phyloP scores from a whole-genome alignment of 2,329 filamentous ascomycete species.

The Fusarium odoratissimum region DNA sequence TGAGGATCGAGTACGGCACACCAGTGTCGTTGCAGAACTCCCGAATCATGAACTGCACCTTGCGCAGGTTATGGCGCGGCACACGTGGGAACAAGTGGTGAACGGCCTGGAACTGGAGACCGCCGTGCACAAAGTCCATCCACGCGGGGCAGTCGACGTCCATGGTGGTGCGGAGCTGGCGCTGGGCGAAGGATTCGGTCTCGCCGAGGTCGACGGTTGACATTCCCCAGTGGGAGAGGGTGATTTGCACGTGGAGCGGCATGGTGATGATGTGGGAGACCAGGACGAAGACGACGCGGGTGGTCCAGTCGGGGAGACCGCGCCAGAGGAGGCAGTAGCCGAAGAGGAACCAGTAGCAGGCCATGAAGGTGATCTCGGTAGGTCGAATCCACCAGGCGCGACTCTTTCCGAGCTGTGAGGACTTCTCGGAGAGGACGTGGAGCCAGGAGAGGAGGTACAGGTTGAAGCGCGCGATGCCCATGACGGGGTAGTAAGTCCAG shows the following conservation, averaged over 20 bases:
- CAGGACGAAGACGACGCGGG: constrained; percentile 70
- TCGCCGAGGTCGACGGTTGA: constrained; percentile 72
- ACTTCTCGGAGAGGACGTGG: constrained; percentile 68
- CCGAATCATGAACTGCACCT: constrained; percentile 68
- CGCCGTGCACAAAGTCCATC: constrained; percentile 79
- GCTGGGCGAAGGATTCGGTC: constrained; percentile 74
- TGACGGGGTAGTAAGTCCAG: constrained; percentile 76
- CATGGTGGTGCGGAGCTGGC: constrained; percentile 78
- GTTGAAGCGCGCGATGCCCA: constrained; percentile 77
- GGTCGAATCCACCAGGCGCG: constrained; percentile 76
- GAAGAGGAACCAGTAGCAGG: constrained; percentile 75
- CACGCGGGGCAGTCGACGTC: constrained; percentile 78
- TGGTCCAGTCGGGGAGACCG: constrained; percentile 66
- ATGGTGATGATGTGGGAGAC: constrained; percentile 74
- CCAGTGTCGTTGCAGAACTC: constrained; percentile 73
- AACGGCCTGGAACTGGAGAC: constrained; percentile 78
- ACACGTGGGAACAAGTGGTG: constrained; percentile 77
- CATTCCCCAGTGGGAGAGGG: constrained; percentile 79
- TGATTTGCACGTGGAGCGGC: constrained; percentile 78
- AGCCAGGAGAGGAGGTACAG: constrained; percentile 75
- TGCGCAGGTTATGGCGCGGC: constrained; percentile 74
- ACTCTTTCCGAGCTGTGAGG: constrained; percentile 64
- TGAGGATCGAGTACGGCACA: constrained; percentile 71
- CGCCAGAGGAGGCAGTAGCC: constrained; percentile 74
- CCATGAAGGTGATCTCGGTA: constrained; percentile 71